A percentile compares a stretch with the other conserved stretches of the same genome.
Conservation (phyloP, 176 grass and related monocot species). For the Musa beccarii region DNA sequence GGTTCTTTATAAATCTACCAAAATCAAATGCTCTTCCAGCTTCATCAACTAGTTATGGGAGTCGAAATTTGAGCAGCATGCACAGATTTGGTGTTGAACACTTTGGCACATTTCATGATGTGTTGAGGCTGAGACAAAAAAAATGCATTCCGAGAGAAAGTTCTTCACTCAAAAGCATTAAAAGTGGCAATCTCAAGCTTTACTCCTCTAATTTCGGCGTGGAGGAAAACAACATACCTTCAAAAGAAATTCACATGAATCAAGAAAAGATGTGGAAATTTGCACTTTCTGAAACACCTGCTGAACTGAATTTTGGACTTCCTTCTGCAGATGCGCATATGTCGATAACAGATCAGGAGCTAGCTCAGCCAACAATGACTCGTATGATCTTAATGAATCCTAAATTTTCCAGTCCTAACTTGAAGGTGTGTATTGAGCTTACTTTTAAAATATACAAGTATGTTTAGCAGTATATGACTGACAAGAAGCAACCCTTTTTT, state of each 20-base stretch:
- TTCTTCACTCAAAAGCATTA: not conserved
- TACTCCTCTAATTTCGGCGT: not conserved
- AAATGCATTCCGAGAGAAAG: not conserved
- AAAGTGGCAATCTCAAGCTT: not conserved
- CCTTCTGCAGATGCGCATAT: not conserved
- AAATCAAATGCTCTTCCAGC: not conserved
- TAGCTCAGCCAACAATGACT: not conserved
- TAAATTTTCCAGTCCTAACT: not conserved
- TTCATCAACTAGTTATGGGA: not conserved
- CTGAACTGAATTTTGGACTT: not conserved
- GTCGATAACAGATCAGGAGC: not conserved
- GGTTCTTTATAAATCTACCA: conserved; percentile 1
- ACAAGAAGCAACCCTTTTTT: not conserved
- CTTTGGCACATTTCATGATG: not conserved
- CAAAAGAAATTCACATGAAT: too few relatives aligned
- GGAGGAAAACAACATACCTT: not conserved
- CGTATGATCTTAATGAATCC: not conserved
- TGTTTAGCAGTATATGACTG: not conserved
- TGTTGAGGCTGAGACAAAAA: not conserved
- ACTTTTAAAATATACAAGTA: not conserved
- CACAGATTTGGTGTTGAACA: not conserved
- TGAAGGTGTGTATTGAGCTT: not conserved
- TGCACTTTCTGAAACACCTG: not conserved
- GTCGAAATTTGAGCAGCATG: not conserved
- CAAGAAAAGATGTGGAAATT: too few relatives aligned